Conservation (phyloP, 768 basidiomycete species). For the Megacollybia marginata region DNA sequence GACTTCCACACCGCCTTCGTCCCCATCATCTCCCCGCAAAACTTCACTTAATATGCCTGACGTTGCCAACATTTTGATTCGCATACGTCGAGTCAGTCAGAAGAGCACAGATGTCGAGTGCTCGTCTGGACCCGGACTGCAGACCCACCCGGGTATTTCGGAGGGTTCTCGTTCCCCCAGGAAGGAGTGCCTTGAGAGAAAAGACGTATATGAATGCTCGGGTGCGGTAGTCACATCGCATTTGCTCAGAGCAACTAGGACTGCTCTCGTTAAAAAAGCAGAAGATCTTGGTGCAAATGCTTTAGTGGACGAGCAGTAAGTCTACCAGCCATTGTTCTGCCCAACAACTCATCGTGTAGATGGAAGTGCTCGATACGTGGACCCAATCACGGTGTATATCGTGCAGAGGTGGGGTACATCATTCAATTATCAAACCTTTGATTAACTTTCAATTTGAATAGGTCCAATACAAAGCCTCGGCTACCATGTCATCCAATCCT, state of each 20-base stretch:
- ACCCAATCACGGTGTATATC: constrained; percentile 50
- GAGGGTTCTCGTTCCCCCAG: constrained; percentile 15
- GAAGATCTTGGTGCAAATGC: constrained; percentile 46
- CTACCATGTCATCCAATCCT: constrained; percentile 39
- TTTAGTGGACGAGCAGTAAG: constrained; percentile 65
- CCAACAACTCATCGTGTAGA: constrained; percentile 24
- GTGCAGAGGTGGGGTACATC: constrained; percentile 45
- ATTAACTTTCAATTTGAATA: constrained; percentile 15
- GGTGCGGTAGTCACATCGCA: constrained; percentile 56
- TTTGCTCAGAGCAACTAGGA: constrained; percentile 50
- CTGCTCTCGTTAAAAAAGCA: constrained; percentile 42
- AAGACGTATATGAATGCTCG: constrained; percentile 47
- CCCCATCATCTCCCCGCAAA: constrained; percentile 10
- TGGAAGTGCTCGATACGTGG: constrained; percentile 59
- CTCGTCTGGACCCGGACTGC: constrained; percentile 28
- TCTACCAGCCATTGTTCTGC: constrained; percentile 12
- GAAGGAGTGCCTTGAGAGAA: constrained; percentile 18
- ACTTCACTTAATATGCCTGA: constrained; percentile 24
- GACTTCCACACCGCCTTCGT: constrained; percentile 2
- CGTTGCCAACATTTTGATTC: constrained; percentile 50
- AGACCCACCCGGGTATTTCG: constrained; percentile 28
- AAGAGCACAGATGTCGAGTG: constrained; percentile 16
- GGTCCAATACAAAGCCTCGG: constrained; percentile 58
- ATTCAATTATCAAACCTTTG: background rate
- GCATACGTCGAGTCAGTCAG: constrained; percentile 34